Base-by-base conservation (phyloP, 345 rosid genomes). In the Orychophragmus violaceus region DNA sequence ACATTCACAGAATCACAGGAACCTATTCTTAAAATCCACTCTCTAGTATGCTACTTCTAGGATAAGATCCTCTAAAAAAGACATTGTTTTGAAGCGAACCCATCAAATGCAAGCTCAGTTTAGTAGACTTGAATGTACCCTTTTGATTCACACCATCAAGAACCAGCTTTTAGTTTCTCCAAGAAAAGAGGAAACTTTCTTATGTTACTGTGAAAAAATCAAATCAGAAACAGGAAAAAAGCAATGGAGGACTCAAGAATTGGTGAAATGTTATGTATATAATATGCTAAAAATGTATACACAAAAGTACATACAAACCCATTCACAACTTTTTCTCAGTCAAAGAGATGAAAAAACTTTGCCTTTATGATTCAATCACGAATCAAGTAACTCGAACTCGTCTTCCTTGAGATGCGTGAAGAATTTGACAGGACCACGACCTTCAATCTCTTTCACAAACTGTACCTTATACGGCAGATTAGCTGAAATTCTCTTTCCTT, bases 361-460 rank as follows among this genome's bases (percentile, higher is more conserved):
- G 73, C 75, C 79, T 68, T 71, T 32, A n/a, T n/a, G 9, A 32
- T 5, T 21, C 8, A 25, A 50, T 71, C 73, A n/a, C n/a, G n/a
- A n/a, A n/a, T 82, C 91, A 66, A 83, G 67, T 29, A 64, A 78
- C 69, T 84, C 93, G 66, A 94, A 84, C 77, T 94, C 99, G 10
- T 87, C 91, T 41, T 88, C 92, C 74, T 76, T 89, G 63, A 94
- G 91, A 83, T 94, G 99, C 22, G 91, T 84, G 35, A 78, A 77
- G 85, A 94, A 90, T 79, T 94, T 94, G 39, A 94, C 96, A 59
- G 79, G 67, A 5, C 95, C 91, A 13, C 89, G 84, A 50, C 82
- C 97, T 74, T 79, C 83, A 29, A 88, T 42, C 27, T 87, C 85
- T 10, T 74, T 69, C 32, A 78, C 62, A 16, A 94, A 94, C 84